Base-by-base conservation (phyloP, 345 rosid genomes). In the rapeseed (Brassica napus) region DNA sequence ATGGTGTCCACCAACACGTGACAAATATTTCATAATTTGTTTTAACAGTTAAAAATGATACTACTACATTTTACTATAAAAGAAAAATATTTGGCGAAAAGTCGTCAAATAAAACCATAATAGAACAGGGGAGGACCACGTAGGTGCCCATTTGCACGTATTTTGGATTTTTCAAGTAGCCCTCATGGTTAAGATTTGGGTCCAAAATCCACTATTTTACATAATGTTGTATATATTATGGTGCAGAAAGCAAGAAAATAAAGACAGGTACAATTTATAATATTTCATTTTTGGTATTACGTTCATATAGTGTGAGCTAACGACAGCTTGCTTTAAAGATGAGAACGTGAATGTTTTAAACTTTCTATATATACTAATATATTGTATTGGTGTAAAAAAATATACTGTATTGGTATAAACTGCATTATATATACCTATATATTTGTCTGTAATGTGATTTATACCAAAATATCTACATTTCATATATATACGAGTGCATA, bases 151-250 rank as follows among this genome's bases (percentile, higher is more conserved):
- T 73, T 73, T 73, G 78, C 82, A 58, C 9, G 74, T 59, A 52
- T 72, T 47, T 79, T 60, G 77, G 81, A 72, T 57, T 78, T 71
- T 78, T 65, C 77, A 78, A 66, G 71, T 72, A 61, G 68, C 75
- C 74, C 65, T 71, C 75, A 58, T 60, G 24, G 76, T 60, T 72
- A 39, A 72, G 75, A 60, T 23, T 37, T 70, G 47, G 49, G 47
- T 70, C 64, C 65, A 70, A 68, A 59, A 42, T 12, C 23, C 34
- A 24, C 24, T 65, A 18, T 65, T 9, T 14, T 16, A 16, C 24
- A 34, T 10, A 65, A 65, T 59, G 64, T 59, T 59, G 32, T 23
- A 23, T 58, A 58, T 23, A 58, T 21, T 9, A 21, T 58, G 62
- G 62, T 58, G 44, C 23, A 34, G 62, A 65, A 65, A 31, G 11